phyloP scores from a whole-genome alignment of 257 asterid species.

The Jacaranda copaia region DNA sequence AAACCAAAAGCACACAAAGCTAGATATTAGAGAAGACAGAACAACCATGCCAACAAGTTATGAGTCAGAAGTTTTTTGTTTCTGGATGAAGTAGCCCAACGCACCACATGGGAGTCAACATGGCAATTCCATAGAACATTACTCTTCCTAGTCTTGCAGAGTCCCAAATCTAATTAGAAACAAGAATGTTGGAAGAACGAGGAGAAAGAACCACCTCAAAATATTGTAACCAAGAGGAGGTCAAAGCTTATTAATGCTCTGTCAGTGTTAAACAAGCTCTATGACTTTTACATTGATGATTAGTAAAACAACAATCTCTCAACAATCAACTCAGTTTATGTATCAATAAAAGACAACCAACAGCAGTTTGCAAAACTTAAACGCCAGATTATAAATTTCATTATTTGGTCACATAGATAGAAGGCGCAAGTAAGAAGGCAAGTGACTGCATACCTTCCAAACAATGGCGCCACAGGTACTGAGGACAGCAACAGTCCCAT shows the following conservation, averaged over 20 bases:
- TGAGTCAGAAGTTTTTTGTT: too few relatives aligned
- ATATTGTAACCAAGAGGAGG: conserved; percentile 9
- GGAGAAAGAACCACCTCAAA: conserved; percentile 14
- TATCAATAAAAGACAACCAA: neutral
- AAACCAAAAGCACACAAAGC: too few relatives aligned
- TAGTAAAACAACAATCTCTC: conserved; percentile 33
- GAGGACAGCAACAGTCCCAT: conserved; percentile 69
- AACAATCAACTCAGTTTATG: conserved; percentile 14
- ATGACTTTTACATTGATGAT: neutral
- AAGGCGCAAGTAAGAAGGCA: conserved; percentile 16
- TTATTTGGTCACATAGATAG: neutral
- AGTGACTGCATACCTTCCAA: conserved; percentile 75
- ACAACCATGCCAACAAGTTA: too few relatives aligned
- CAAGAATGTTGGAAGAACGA: neutral
- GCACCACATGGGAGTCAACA: too few relatives aligned
- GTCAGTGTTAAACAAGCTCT: conserved; percentile 2
- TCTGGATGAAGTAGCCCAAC: too few relatives aligned
- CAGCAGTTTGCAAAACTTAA: neutral
- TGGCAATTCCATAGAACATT: too few relatives aligned
- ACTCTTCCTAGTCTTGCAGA: too few relatives aligned
- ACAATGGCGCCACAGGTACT: conserved; percentile 64
- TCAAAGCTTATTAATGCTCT: conserved; percentile 10
- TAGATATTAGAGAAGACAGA: too few relatives aligned
- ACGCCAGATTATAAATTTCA: conserved; percentile 10
- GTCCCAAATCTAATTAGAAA: too few relatives aligned